Evolutionary conservation across 441 rosid species (phyloP), one percentile per base, ranked within the genome.

Genomic region (Metrosideros polymorpha): DNA sequence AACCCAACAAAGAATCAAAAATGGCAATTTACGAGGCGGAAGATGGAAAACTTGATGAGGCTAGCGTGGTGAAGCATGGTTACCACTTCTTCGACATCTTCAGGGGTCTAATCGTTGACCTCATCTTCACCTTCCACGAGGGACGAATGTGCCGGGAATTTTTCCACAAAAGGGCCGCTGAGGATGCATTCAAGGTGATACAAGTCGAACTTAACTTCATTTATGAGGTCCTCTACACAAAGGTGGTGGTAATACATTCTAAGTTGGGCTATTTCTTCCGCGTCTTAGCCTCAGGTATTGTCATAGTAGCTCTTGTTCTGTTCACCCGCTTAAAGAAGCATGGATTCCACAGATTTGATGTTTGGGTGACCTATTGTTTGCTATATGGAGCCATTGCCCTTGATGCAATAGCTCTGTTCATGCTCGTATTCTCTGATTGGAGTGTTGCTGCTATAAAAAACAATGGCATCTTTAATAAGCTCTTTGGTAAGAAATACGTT

Each of bases 381-480:
- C 22, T 79, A 12, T 43, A 17, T n/a, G 52, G 50, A 47, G 50
- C 50, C 50, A 47, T 79, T 45, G 22, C 27, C 32, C 45, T 79
- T 47, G 50, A 79, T 79, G 50, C n/a, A 39, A 15, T 24, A 7
- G 25, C 50, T 35, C 50, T 35, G 53, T 39, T 79, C 42, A 45
- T 25, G 45, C 13, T 45, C 50, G 9, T 45, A 17, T 47, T 13
- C 51, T 43, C n/a, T 43, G 52, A 43, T 47, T 91, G 94, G 96
- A 91, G 89, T 0, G 88, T 92, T 9, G 91, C 89, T 61, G n/a
- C 85, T 55, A 53, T 89, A 54, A 55, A 79, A 83, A 85, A 87
- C 66, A 29, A 84, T 24, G 88, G 75, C 50, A 10, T 47, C 50
- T 13, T 47, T 10, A 47, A 47, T 47, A 47, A 47, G 50, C 50